phyloP scores from a whole-genome alignment of 2,329 filamentous ascomycete genomes.

The Ophiostoma ulmi region DNA sequence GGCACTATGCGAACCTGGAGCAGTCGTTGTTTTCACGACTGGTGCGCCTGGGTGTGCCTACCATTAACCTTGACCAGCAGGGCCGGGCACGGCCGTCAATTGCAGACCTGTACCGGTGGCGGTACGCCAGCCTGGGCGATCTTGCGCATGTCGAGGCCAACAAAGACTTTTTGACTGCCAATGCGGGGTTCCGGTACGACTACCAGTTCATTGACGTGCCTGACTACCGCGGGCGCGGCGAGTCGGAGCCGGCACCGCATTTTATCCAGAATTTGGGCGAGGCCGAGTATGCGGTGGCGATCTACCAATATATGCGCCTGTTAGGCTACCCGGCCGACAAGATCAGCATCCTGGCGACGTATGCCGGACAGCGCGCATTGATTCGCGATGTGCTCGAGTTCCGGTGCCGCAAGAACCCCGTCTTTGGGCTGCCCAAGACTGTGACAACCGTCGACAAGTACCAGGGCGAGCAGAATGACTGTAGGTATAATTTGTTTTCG shows the following conservation, averaged over 20 bases:
- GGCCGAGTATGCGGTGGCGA: slow-evolving; percentile 91
- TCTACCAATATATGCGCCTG: slow-evolving; percentile 96
- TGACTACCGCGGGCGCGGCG: slow-evolving; percentile 85
- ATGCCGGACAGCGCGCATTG: slow-evolving; percentile 84
- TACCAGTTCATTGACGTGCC: slow-evolving; percentile 96
- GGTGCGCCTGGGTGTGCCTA: slow-evolving; percentile 85
- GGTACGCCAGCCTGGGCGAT: slow-evolving; percentile 75
- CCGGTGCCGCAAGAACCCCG: slow-evolving; percentile 71
- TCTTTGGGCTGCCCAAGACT: slow-evolving; percentile 84
- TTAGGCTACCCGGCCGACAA: slow-evolving; percentile 79
- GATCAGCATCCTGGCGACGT: slow-evolving; percentile 88
- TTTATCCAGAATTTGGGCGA: slow-evolving; percentile 96
- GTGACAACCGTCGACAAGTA: slow-evolving; percentile 98
- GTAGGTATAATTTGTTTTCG: neutral
- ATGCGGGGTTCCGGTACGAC: slow-evolving; percentile 87
- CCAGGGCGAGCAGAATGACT: slow-evolving; percentile 95
- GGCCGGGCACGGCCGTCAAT: slow-evolving; percentile 84
- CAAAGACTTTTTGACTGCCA: slow-evolving; percentile 71
- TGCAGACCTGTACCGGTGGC: slow-evolving; percentile 87
- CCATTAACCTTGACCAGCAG: slow-evolving; percentile 85
- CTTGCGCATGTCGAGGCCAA: slow-evolving; percentile 66
- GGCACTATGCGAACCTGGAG: slow-evolving; percentile 91
- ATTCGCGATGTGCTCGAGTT: slow-evolving; percentile 81
- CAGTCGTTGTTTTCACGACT: slow-evolving; percentile 91
- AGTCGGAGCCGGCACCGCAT: slow-evolving; percentile 84